Evolutionary conservation across 441 rosid species (phyloP).

Genomic region (Erysimum cheiri): DNA sequence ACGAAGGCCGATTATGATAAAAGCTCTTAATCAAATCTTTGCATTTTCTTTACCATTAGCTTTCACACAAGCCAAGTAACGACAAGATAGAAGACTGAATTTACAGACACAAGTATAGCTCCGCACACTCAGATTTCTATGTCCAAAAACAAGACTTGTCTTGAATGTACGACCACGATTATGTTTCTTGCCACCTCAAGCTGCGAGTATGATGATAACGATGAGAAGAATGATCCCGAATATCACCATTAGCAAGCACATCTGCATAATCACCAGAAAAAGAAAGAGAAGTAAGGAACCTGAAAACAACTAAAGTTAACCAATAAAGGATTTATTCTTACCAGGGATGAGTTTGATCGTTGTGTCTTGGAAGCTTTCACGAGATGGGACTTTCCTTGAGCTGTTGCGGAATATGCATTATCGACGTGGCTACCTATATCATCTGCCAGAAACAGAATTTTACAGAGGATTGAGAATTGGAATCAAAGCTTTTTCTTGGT

Average conservation of each 20-base stretch:
- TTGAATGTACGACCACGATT: constrained; percentile 21
- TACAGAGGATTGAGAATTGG: not conserved
- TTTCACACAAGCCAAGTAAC: not conserved
- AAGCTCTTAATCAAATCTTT: not conserved
- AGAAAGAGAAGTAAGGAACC: not conserved
- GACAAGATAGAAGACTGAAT: constrained; percentile 12
- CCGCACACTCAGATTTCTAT: constrained; percentile 16
- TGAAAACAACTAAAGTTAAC: not conserved
- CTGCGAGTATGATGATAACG: constrained; percentile 72
- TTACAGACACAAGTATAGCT: constrained; percentile 27
- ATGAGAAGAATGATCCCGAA: constrained; percentile 89
- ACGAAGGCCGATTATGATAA: not conserved
- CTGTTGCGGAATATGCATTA: constrained; percentile 35
- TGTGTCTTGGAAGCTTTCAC: constrained; percentile 34
- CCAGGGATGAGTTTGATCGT: constrained; percentile 44
- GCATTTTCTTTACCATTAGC: not conserved
- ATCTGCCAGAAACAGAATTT: constrained; percentile 22
- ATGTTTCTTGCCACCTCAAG: constrained; percentile 46
- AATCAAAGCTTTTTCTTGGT: constrained; percentile 8
- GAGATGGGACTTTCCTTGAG: constrained; percentile 39
- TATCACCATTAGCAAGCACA: constrained; percentile 92
- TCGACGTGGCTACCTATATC: constrained; percentile 41
- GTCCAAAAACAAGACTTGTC: constrained; percentile 23
- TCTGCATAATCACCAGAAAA: constrained; percentile 50
- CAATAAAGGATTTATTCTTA: constrained; percentile 3